These are phyloP conservation scores for Exophiala bonariae DNA, from an alignment of 2,329 filamentous ascomycete species.

Conservation along the genomic window DNA sequence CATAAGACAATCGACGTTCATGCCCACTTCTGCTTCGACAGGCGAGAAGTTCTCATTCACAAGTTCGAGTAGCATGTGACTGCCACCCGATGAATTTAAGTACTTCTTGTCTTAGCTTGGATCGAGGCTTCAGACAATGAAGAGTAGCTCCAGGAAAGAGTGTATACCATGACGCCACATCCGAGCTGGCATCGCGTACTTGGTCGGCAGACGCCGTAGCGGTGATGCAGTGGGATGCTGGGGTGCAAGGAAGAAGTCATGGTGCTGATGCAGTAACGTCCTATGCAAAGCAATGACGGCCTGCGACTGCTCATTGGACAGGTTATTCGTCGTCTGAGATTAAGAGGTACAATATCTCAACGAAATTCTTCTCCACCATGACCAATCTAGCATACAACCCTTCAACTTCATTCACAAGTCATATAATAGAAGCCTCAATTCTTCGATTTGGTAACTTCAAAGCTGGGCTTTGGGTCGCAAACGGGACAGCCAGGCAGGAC, in stretches of 20 bases:
- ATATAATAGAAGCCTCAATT: too few species aligned
- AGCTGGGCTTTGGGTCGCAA: too few species aligned
- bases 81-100: too few species aligned
- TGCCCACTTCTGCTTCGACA: too few species aligned
- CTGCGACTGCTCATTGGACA: constrained; percentile 75
- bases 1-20: too few species aligned
- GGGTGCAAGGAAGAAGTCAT: constrained; percentile 82
- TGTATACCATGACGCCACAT: constrained; percentile 97
- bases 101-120: too few species aligned
- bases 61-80: too few species aligned
- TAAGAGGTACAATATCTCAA: constrained; percentile 74
- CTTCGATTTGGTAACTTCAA: too few species aligned
- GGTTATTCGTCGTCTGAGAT: constrained; percentile 51
- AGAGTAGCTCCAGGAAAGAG: constrained; percentile 76
- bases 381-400: constrained; percentile 47
- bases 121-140: too few species aligned
- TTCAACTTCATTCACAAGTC: constrained; percentile 76
- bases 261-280: constrained; percentile 77
- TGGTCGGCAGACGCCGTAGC: constrained; percentile 67
- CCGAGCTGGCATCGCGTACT: constrained; percentile 86
- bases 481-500: too few species aligned
- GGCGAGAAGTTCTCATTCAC: too few species aligned
- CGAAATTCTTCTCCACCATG: constrained; percentile 76
- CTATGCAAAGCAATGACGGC: constrained; percentile 79
- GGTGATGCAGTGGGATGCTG: constrained; percentile 80